Evolutionary conservation across 2,329 filamentous ascomycete genomes (phyloP), one percentile per base, ranked within the genome.

Genomic region (Colletotrichum simmondsii): DNA sequence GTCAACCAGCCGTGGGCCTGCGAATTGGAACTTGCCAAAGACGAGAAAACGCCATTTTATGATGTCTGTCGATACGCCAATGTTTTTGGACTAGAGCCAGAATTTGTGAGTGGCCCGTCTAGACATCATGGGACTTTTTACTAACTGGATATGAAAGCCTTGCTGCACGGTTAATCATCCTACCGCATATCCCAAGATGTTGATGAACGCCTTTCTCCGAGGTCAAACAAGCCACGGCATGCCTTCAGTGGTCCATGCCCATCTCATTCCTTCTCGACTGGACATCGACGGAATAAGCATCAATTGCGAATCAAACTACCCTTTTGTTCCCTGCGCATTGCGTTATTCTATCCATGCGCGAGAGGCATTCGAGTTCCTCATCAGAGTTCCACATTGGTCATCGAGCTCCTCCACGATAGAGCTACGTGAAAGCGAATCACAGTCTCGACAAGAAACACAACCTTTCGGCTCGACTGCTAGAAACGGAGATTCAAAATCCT

Each of bases 161-260:
- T 91, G 88, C 78, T 91, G 89, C 75, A 89, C 88, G 1, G 89
- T 91, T 71, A 91, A 91, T 70, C 87, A 90, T 74, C 86, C 85
- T 1, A 88, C 90, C 75, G 89, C 86, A 10, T 89, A 86, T 73
- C 88, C 89, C 0, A 90, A 90, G 74, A 90, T 88, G 68, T 77
- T 88, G 1, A 81, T 85, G 65, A 62, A 68, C 42, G 32, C 65
- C 1, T 62, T 68, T 5, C 65, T 68, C 10, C 52, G 65, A 30
- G 42, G 28, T 12, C 26, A 10, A 5, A 24, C 30, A 4, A 5
- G 26, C 10, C 2, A 46, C 24, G 30, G 12, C 5, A 10, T 8
- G 6, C 46, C 46, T 16, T 54, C 65, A 14, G 46, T 68, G 2
- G 3, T 32, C 5, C 65, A 68, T 42, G 42, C 46, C 16, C 54